These are phyloP conservation scores for Chalciporus sphaerocephalus DNA, from an alignment of 768 basidiomycete genomes.

Conservation along the genomic window DNA sequence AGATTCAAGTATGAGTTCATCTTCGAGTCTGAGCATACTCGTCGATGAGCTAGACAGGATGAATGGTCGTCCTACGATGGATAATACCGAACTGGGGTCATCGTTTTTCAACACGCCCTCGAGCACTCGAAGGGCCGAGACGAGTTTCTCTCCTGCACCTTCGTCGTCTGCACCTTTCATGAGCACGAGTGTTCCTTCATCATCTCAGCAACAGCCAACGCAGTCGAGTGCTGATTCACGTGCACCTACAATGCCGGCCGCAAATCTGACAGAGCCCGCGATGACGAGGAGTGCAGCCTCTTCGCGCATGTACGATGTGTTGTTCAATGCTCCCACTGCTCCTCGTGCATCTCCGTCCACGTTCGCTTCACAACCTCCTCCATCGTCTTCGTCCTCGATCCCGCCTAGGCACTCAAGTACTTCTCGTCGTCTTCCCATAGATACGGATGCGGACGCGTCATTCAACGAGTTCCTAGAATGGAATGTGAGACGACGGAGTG, in stretches of 20 bases:
- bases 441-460: conserved; percentile 11
- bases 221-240: conserved; percentile 7
- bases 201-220: background rate
- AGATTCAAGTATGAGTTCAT: conserved; percentile 14
- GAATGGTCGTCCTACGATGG: conserved; percentile 10
- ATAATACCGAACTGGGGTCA: background rate
- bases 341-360: conserved; percentile 20
- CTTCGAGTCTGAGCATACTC: conserved; percentile 8
- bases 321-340: conserved; percentile 5
- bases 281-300: conserved; percentile 13
- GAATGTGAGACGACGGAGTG: background rate
- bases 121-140: conserved; percentile 10
- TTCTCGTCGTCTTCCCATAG: conserved; percentile 16
- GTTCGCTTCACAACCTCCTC: conserved; percentile 4
- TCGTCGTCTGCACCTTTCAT: conserved; percentile 7
- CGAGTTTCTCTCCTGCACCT: conserved; percentile 7
- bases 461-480: background rate
- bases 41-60: conserved; percentile 9
- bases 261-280: conserved; percentile 9
- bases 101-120: conserved; percentile 3
- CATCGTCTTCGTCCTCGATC: conserved; percentile 2
- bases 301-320: conserved; percentile 6
- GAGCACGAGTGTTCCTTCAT: background rate
- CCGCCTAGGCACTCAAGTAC: conserved; percentile 12
- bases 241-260: conserved; percentile 1